Base-by-base conservation (phyloP, 495 filamentous ascomycete species). In the Hyphodiscus hymeniophilus region DNA sequence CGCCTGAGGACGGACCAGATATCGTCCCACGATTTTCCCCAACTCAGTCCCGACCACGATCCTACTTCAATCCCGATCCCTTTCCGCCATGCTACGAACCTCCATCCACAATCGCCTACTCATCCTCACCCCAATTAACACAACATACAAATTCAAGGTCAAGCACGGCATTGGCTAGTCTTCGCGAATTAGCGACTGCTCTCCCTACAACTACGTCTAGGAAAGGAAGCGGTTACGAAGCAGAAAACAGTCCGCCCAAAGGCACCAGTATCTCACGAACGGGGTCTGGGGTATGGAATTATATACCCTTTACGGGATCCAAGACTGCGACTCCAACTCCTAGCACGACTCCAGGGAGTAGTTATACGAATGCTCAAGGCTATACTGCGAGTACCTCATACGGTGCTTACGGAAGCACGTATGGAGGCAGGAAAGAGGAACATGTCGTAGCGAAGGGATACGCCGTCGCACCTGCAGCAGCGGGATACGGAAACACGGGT, bases 11-110 rank as follows among this genome's bases (percentile, higher is more conserved):
- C n/a, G 58, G 55, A 7, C 58, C 54, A 15, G 57, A 60, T 20
- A 60, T 60, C 33, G 55, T 60, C 47, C 57, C 57, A 5, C 54
- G 57, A 15, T 52, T 53, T 38, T 60, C 57, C 1, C 57, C 57
- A 21, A 60, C 57, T 2, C 50, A 57, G 47, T 54, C 54, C 12
- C 57, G 50, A 6, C 54, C 57, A 21, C 50, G 57, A 1, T 60
- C 57, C 8, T 60, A 60, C 47, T 60, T 54, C 51, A 47, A 42
- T 34, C 51, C 52, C 3, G 52, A 59, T 1, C 48, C 57, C 1
- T 53, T 53, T 28, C 48, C 57, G 17, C 17, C 50, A 26, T 34
- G 45, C 24, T 55, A 54, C 28, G 45, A 47, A 32, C 28, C 52
- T 33, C 42, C 31, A 13, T 31, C 32, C 40, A 38, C 20, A 38